A percentile compares a stretch with the other conserved stretches of the same genome.
These are phyloP conservation scores for Microthyrium microscopicum DNA, from an alignment of 2,329 filamentous ascomycete species.

Conservation along the genomic window DNA sequence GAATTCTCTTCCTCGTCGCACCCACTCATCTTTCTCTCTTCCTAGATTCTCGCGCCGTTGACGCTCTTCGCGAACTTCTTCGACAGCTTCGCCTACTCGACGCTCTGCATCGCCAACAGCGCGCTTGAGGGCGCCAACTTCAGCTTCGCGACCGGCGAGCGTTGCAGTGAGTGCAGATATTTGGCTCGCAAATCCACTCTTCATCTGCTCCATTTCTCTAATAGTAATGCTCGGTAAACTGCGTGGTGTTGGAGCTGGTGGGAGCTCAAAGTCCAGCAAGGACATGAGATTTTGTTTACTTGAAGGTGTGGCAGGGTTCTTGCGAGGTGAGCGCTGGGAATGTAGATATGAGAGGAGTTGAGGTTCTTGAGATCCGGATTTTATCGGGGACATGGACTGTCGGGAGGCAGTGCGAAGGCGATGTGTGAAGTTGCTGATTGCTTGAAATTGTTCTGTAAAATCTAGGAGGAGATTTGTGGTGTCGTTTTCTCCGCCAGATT, in stretches of 20 bases:
- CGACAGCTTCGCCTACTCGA: conserved; percentile 71
- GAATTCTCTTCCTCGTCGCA: conserved; percentile 71
- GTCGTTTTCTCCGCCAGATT: conserved; percentile 30
- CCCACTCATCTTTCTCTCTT: conserved; percentile 67
- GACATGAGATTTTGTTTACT: conserved; percentile 39
- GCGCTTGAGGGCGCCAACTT: conserved; percentile 71
- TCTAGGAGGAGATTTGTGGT: conserved; percentile 71
- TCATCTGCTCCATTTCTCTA: conserved; percentile 79
- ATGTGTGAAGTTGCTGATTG: conserved; percentile 18
- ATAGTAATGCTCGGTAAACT: conserved; percentile 84
- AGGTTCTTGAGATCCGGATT: conserved; percentile 30
- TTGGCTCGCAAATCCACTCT: conserved; percentile 78
- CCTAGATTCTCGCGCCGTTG: conserved; percentile 52
- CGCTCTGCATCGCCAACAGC: conserved; percentile 83
- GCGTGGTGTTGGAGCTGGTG: conserved; percentile 81
- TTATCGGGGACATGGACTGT: conserved; percentile 23
- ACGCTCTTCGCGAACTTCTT: conserved; percentile 65
- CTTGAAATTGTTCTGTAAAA: conserved; percentile 57
- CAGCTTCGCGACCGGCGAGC: conserved; percentile 81
- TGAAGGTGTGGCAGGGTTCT: conserved; percentile 32
- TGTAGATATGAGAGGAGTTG: conserved; percentile 27
- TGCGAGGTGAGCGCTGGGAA: conserved; percentile 25
- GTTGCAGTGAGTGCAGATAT: conserved; percentile 90
- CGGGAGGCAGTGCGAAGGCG: background rate
- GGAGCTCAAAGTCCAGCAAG: conserved; percentile 79